A percentile compares a stretch with the other conserved stretches of the same genome.
phyloP scores from a whole-genome alignment of 2,329 filamentous ascomycete genomes.

The Cladosporium halotolerans region DNA sequence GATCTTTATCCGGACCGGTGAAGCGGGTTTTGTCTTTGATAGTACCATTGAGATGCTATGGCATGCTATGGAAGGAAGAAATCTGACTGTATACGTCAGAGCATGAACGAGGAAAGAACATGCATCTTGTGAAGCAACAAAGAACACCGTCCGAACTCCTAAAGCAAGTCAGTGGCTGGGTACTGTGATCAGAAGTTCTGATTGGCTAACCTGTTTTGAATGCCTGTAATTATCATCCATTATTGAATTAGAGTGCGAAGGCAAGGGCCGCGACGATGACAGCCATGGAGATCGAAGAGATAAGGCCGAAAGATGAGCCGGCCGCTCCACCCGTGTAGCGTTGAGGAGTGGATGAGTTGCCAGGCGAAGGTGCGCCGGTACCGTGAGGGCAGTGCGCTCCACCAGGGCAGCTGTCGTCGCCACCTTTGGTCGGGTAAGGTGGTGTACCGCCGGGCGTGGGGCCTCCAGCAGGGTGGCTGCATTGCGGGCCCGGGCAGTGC shows the following conservation, averaged over 20 bases:
- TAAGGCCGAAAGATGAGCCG: not conserved
- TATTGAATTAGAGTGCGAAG: slow-evolving; percentile 18
- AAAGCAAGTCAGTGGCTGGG: no score
- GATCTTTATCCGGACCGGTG: no score
- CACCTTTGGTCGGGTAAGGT: slow-evolving; percentile 4
- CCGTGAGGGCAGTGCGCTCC: slow-evolving; percentile 13
- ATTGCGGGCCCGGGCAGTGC: slow-evolving; percentile 23
- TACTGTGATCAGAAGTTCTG: no score
- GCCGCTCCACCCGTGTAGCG: slow-evolving; percentile 15
- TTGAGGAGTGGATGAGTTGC: slow-evolving; percentile 11
- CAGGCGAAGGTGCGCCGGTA: slow-evolving; percentile 15
- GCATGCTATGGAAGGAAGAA: not conserved
- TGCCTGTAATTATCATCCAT: slow-evolving; percentile 8
- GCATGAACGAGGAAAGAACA: not conserved
- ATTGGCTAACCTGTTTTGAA: not conserved
- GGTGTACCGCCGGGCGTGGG: not conserved
- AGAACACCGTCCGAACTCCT: slow-evolving; percentile 1
- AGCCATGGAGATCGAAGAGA: slow-evolving; percentile 14
- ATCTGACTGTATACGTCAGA: not conserved
- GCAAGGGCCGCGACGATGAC: slow-evolving; percentile 17
- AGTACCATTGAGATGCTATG: slow-evolving; percentile 10
- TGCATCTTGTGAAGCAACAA: slow-evolving; percentile 1
- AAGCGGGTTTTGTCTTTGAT: not conserved
- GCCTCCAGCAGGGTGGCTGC: slow-evolving; percentile 6
- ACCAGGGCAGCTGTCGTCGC: slow-evolving; percentile 7